Percentiles rank a stretch among this genome's conserved stretches.
Evolutionary conservation across 345 rosid genomes (phyloP).

Genomic region (Zanthoxylum bungeanum): DNA sequence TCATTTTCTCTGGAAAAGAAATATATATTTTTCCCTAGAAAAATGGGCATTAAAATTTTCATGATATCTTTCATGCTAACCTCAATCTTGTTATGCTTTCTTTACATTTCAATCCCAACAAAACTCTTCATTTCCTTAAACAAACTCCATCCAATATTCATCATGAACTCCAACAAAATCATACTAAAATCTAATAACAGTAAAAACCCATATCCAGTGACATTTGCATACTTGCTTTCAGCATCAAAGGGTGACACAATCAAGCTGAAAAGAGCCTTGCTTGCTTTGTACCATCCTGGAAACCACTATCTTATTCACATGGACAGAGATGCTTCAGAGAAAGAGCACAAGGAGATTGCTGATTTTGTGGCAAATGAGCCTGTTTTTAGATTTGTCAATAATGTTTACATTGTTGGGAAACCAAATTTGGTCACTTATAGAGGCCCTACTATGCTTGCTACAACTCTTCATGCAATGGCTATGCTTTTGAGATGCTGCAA

Average conservation of each 20-base stretch:
- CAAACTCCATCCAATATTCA: constrained; percentile 33
- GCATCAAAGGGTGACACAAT: constrained; percentile 70
- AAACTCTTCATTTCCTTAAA: constrained; percentile 36
- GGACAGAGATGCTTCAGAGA: constrained; percentile 54
- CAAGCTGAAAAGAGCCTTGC: constrained; percentile 55
- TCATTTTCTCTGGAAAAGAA: neutral
- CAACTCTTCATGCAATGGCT: constrained; percentile 86
- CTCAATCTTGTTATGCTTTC: constrained; percentile 43
- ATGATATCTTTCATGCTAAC: constrained; percentile 51
- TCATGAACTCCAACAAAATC: constrained; percentile 27
- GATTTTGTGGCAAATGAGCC: constrained; percentile 53
- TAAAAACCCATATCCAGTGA: constrained; percentile 50
- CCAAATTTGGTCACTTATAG: constrained; percentile 84
- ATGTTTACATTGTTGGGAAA: constrained; percentile 78
- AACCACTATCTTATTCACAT: constrained; percentile 78
- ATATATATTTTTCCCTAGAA: constrained; percentile 3
- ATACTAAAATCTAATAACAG: constrained; percentile 26
- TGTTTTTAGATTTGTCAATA: constrained; percentile 50
- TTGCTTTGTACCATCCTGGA: constrained; percentile 76
- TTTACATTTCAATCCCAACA: constrained; percentile 42
- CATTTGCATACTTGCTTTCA: constrained; percentile 79
- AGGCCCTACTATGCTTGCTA: constrained; percentile 89
- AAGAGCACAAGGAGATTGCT: constrained; percentile 58
- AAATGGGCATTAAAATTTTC: constrained; percentile 55
- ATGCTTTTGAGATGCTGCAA: constrained; percentile 65